Evolutionary conservation across 2,329 filamentous ascomycete species (phyloP).

Genomic region (Trichoderma oligosporum): DNA sequence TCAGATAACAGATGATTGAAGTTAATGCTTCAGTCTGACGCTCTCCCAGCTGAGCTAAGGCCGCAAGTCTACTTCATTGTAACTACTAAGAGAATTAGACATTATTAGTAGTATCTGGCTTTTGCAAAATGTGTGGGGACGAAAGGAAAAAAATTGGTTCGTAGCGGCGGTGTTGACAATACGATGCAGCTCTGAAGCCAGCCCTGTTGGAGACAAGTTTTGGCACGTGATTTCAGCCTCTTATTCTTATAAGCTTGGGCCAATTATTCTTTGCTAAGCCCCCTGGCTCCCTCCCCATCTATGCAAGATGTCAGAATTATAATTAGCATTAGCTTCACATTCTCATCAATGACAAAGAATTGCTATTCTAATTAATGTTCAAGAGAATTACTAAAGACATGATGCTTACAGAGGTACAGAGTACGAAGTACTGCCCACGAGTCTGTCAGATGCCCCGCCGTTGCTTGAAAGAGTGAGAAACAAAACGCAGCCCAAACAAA

Average conservation of each 20-base stretch:
- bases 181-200: slow-evolving; percentile 1
- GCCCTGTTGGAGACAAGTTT: not conserved
- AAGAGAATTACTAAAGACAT: not conserved
- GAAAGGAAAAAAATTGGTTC: not conserved
- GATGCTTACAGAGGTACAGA: not conserved
- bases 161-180: not conserved
- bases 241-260: not conserved
- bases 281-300: not conserved
- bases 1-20: slow-evolving; percentile 31
- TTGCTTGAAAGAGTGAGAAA: not conserved
- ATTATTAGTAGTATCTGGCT: not conserved
- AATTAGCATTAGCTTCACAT: not conserved
- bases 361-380: not conserved
- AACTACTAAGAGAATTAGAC: not conserved
- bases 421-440: not conserved
- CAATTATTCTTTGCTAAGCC: not conserved
- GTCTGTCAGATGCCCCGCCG: not conserved
- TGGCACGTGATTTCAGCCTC: not conserved
- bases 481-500: not conserved
- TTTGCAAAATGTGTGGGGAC: not conserved
- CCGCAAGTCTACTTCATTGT: slow-evolving; percentile 24
- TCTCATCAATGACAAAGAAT: not conserved
- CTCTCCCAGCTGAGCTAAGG: slow-evolving; percentile 32
- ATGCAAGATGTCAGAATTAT: not conserved
- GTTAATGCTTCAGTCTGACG: slow-evolving; percentile 29